Conservation (phyloP, 1,284 basidiomycete genomes). For the Boletus subluridellus region DNA sequence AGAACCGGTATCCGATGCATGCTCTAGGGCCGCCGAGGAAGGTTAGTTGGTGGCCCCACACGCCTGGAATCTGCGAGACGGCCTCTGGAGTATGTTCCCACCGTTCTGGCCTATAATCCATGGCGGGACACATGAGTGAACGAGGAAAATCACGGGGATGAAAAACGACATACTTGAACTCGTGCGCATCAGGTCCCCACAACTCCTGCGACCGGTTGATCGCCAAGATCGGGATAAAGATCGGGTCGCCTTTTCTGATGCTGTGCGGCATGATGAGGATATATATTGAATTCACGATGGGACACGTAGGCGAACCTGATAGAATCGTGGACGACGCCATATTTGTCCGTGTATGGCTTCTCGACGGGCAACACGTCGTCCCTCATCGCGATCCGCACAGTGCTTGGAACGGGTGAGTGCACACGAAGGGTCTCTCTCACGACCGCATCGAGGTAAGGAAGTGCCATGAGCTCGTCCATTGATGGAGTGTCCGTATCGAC, state of each 20-base stretch:
- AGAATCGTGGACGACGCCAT: not conserved
- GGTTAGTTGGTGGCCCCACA: conserved; percentile 56
- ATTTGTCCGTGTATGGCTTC: not conserved
- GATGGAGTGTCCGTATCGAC: not conserved
- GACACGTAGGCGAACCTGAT: not conserved
- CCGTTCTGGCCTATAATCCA: too few species aligned
- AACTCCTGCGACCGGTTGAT: too few species aligned
- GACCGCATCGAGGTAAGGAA: not conserved
- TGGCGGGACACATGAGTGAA: too few species aligned
- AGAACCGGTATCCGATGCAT: too few species aligned
- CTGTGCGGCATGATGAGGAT: too few species aligned
- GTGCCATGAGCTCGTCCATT: not conserved
- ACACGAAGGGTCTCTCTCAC: not conserved
- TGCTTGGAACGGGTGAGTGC: not conserved
- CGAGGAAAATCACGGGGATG: not conserved
- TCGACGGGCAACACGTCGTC: not conserved
- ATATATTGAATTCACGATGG: not conserved
- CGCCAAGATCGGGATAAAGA: too few species aligned
- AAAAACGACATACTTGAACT: not conserved
- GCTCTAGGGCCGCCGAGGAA: conserved; percentile 22
- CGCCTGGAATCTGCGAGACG: conserved; percentile 48
- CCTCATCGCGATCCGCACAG: not conserved
- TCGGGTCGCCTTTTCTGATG: too few species aligned
- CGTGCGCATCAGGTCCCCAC: too few species aligned
- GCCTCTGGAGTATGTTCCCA: conserved; percentile 36